phyloP scores from a whole-genome alignment of 2,329 filamentous ascomycete genomes.

The Aspergillus fijiensis region DNA sequence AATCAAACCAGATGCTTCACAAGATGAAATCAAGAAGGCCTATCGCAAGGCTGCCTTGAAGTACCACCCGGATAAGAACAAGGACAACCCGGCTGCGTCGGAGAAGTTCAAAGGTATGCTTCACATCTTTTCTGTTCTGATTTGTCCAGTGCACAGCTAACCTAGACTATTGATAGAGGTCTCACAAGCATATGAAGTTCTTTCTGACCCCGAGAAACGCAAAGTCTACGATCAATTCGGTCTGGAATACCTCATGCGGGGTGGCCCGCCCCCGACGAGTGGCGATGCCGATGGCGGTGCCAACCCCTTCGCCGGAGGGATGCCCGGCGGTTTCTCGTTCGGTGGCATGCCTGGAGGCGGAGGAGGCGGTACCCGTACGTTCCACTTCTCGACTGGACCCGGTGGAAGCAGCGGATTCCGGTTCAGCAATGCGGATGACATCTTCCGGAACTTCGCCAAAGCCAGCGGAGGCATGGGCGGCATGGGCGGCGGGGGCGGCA shows the following conservation, averaged over 20 bases:
- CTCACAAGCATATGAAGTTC: constrained; percentile 95
- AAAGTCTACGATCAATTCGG: constrained; percentile 94
- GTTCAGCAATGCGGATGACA: constrained; percentile 79
- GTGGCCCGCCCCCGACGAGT: constrained; percentile 66
- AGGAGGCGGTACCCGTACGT: constrained; percentile 51
- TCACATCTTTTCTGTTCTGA: neutral
- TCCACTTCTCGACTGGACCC: constrained; percentile 47
- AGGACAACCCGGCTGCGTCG: constrained; percentile 76
- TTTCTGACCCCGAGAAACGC: constrained; percentile 94
- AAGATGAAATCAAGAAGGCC: constrained; percentile 96
- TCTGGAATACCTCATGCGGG: constrained; percentile 85
- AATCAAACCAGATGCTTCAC: constrained; percentile 74
- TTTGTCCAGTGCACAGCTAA: neutral
- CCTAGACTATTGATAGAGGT: constrained; percentile 58
- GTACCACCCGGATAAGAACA: constrained; percentile 98
- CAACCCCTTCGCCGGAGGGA: constrained; percentile 61
- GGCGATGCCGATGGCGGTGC: constrained; percentile 54
- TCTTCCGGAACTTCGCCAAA: constrained; percentile 82
- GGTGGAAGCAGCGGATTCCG: constrained; percentile 70
- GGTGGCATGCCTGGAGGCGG: constrained; percentile 53
- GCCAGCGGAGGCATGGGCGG: constrained; percentile 51
- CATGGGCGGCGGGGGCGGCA: constrained; percentile 39
- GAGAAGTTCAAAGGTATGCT: constrained; percentile 85
- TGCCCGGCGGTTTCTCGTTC: constrained; percentile 54
- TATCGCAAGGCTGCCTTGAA: constrained; percentile 81